These are phyloP conservation scores for Torulaspora pretoriensis DNA, from an alignment of 1,139 yeast genomes.

Conservation along the genomic window DNA sequence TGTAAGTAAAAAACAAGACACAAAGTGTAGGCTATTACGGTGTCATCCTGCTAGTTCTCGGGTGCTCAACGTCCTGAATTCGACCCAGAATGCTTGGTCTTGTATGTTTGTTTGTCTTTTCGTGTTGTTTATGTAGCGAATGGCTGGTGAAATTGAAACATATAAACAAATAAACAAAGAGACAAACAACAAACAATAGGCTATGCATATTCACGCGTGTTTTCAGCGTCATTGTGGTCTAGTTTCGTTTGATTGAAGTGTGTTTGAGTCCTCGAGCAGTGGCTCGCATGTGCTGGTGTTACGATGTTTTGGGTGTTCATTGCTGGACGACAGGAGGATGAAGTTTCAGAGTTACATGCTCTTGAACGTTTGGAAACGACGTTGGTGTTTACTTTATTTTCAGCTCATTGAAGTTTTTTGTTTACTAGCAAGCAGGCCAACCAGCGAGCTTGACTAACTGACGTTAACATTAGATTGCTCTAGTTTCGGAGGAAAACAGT, in stretches of 20 bases:
- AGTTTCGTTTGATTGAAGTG: slow-evolving; percentile 1
- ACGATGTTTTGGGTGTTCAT: background rate
- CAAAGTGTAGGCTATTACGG: no score
- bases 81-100: background rate
- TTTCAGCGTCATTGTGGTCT: background rate
- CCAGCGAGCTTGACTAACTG: slow-evolving; percentile 8
- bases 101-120: slow-evolving; percentile 1
- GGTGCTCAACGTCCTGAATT: background rate
- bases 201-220: background rate
- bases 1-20: no score
- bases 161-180: background rate
- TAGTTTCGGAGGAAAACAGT: background rate
- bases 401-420: background rate
- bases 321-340: background rate
- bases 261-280: background rate
- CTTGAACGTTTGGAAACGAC: background rate
- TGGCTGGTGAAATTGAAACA: slow-evolving; percentile 11
- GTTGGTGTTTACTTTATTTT: background rate
- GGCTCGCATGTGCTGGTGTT: background rate
- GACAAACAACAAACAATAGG: background rate
- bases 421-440: background rate
- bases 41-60: background rate
- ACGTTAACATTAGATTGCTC: background rate
- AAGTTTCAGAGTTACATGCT: slow-evolving; percentile 1
- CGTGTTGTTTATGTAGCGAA: background rate